These are phyloP conservation scores for Diplocarpon mali DNA, from an alignment of 2,329 filamentous ascomycete genomes.

Conservation along the genomic window DNA sequence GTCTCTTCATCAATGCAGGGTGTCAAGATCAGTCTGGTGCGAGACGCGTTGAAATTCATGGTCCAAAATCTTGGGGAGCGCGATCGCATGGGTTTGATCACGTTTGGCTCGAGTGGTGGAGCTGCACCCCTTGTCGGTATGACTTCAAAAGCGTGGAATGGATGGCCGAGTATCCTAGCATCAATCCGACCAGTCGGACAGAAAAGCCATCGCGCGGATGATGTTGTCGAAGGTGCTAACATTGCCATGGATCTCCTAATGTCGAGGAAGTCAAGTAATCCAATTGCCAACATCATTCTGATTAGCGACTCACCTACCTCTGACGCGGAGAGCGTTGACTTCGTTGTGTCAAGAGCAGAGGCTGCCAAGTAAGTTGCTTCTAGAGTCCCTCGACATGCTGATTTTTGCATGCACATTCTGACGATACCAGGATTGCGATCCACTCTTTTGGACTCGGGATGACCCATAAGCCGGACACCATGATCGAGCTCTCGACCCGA, in stretches of 20 bases:
- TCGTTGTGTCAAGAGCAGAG: constrained; percentile 91
- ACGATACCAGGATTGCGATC: constrained; percentile 61
- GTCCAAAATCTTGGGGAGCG: constrained; percentile 81
- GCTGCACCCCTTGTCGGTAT: constrained; percentile 95
- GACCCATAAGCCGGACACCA: constrained; percentile 96
- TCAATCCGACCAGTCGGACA: constrained; percentile 90
- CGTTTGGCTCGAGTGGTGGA: constrained; percentile 88
- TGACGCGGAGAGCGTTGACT: constrained; percentile 90
- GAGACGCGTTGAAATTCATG: constrained; percentile 86
- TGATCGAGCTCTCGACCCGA: constrained; percentile 91
- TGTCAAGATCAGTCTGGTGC: constrained; percentile 91
- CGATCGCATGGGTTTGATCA: constrained; percentile 94
- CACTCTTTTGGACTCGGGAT: constrained; percentile 93
- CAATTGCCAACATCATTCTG: constrained; percentile 86
- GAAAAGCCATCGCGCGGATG: constrained; percentile 86
- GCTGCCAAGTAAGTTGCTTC: constrained; percentile 69
- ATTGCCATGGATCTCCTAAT: constrained; percentile 97
- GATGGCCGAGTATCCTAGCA: constrained; percentile 76
- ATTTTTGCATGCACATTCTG: constrained; percentile 3
- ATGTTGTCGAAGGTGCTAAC: constrained; percentile 89
- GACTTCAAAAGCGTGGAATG: constrained; percentile 89
- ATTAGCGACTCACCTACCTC: constrained; percentile 96
- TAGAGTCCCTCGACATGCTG: constrained; percentile 5
- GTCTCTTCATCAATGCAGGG: constrained; percentile 98
- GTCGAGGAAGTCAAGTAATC: constrained; percentile 93